Evolutionary conservation across 2,329 filamentous ascomycete species (phyloP), one percentile per base, ranked within the genome.

Genomic region (Diaporthe sp.): DNA sequence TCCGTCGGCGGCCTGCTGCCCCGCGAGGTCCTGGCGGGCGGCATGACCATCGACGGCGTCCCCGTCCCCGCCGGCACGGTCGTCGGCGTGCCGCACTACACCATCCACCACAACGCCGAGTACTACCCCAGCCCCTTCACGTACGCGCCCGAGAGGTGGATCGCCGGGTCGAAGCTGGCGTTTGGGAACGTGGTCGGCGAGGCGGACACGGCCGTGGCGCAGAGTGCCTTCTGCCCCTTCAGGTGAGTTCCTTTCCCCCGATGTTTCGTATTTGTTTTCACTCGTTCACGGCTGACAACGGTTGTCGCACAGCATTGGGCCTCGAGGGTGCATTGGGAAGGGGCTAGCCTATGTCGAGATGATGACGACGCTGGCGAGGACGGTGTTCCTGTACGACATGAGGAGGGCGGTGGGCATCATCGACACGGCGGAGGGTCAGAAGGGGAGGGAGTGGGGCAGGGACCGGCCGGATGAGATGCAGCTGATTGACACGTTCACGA

Each of bases 181-280:
- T 82, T 77, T 42, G 82, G 84, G 53, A 82, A 82, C 74, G 79
- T 81, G 42, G 87, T 87, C 0, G 88, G 84, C 7, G 87, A 89
- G 75, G 86, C 87, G 2, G 89, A 90, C 71, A 84, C 90, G 2
- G 85, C 87, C 3, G 80, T 86, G 7, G 92, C 93, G 2, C 89
- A 93, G 70, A 88, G 87, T 46, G 94, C 94, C 0, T 96, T 94
- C 84, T 95, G 92, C 77, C 93, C 94, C 2, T 95, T 95, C 79
- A 92, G 65, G 65, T 70, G 65, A 55, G 65, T 70, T 4, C 3
- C n/a, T 55, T 10, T 5, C 44, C 4, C 8, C 7, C 4, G 3
- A n/a, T 25, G 5, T 19, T 12, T 12, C 7, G 25, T 25, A 19
- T 39, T 1, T 55, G 7, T 22, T 2, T 22, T 39, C 0, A 13